These are phyloP conservation scores for Fusarium newnesense DNA, from an alignment of 2,329 filamentous ascomycete genomes.

Conservation along the genomic window DNA sequence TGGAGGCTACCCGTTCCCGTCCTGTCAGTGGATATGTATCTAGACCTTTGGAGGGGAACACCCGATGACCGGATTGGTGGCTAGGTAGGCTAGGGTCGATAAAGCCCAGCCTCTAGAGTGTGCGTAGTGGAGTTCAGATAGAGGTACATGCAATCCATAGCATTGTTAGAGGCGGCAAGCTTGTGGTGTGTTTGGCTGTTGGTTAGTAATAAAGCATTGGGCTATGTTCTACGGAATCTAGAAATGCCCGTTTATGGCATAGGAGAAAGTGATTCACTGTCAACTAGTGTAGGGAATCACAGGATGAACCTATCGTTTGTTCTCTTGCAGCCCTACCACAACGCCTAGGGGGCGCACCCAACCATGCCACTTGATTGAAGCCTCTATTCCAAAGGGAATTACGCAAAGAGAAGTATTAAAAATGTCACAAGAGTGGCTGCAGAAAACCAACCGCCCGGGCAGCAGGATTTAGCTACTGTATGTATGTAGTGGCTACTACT, in stretches of 20 bases:
- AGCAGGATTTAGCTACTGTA: conserved; percentile 7
- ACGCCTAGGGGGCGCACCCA: conserved; percentile 4
- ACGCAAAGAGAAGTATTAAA: neutral
- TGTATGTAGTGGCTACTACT: conserved; percentile 5
- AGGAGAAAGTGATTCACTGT: neutral
- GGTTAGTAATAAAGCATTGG: neutral
- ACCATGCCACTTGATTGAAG: conserved; percentile 16
- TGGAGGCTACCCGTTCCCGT: conserved; percentile 39
- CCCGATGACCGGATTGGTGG: conserved; percentile 31
- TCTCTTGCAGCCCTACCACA: conserved; percentile 9
- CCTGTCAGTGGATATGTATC: conserved; percentile 27
- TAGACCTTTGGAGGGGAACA: conserved; percentile 9
- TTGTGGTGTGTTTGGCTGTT: neutral
- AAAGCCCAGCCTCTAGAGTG: conserved; percentile 25
- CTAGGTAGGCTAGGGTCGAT: conserved; percentile 37
- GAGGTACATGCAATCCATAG: neutral
- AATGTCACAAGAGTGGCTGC: conserved; percentile 14
- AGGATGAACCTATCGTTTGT: conserved; percentile 18
- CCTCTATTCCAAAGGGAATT: conserved; percentile 1
- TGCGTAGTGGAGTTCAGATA: conserved; percentile 1
- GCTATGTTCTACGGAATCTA: conserved; percentile 10
- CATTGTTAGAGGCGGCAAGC: neutral
- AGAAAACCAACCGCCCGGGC: conserved; percentile 18
- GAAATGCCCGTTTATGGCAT: conserved; percentile 15
- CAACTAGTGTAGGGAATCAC: neutral